These are phyloP conservation scores for Fusarium chuoi DNA, from an alignment of 2,329 filamentous ascomycete species.

Conservation along the genomic window DNA sequence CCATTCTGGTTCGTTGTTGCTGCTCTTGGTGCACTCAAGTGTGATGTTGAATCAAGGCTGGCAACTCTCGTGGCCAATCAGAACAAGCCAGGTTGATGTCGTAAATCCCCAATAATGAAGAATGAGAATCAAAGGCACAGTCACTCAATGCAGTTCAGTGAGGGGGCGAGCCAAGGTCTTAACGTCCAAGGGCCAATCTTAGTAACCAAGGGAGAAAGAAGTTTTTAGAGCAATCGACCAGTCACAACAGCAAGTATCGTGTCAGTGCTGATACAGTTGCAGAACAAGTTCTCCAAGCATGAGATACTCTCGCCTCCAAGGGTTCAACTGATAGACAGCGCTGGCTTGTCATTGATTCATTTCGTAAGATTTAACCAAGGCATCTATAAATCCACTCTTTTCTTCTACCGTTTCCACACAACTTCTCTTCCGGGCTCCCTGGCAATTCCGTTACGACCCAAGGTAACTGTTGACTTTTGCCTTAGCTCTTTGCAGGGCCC, in stretches of 20 bases:
- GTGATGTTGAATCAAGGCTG: slow-evolving; percentile 30
- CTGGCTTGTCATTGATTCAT: neutral
- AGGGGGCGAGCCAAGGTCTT: neutral
- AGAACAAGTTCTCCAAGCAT: neutral
- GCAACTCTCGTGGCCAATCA: slow-evolving; percentile 21
- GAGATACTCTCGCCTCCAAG: neutral
- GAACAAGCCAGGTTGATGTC: slow-evolving; percentile 23
- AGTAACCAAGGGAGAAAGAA: neutral
- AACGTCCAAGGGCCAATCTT: slow-evolving; percentile 5
- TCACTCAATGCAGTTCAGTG: neutral
- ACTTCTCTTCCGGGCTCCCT: slow-evolving; percentile 16
- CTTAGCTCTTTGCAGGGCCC: slow-evolving; percentile 21
- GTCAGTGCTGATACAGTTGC: slow-evolving; percentile 9
- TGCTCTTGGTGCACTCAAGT: slow-evolving; percentile 15
- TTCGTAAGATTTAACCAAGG: slow-evolving; percentile 9
- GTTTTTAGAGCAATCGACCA: neutral
- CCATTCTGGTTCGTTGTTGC: neutral
- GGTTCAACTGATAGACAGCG: neutral
- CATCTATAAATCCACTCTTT: slow-evolving; percentile 9
- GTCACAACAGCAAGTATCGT: slow-evolving; percentile 44
- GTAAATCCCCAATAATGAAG: slow-evolving; percentile 10
- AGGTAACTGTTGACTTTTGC: slow-evolving; percentile 18
- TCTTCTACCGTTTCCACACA: slow-evolving; percentile 14
- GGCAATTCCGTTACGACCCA: slow-evolving; percentile 22
- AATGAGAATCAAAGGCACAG: neutral